Base-by-base conservation (phyloP, 1,284 basidiomycete genomes). In the Ceraceosorus guamensis region DNA sequence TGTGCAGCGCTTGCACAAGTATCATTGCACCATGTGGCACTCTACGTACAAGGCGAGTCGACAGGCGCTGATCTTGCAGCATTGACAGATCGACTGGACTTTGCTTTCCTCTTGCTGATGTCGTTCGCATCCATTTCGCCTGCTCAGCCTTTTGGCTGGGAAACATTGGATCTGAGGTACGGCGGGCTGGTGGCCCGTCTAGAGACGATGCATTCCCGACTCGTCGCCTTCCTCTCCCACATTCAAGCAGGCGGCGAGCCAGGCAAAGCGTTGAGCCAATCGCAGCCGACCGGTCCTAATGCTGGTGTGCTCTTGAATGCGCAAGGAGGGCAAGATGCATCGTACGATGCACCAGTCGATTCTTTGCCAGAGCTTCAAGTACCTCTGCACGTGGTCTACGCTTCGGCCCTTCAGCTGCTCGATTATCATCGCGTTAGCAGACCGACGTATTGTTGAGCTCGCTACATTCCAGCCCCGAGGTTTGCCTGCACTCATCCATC, bases 141-240 rank as follows among this genome's bases (percentile, higher is more conserved):
- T 24, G 24, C 24, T 24, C 24, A 73, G 46, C 69, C 65, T 14
- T 76, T 75, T 50, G 76, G 75, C 0, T 77, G 72, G 68, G 76
- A 78, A 58, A 68, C 70, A 13, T 57, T 78, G 31, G 77, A 78
- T 18, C 52, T 78, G 41, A 59, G 77, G 1, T 78, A 78, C 45
- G 77, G 77, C 13, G 77, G 77, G 0, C 54, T 78, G 39, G 55
- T 62, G 11, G 55, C 71, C 0, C 62, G 77, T 3, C 56, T 77
- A 32, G 75, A 77, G 18, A 78, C 76, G 44, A 68, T 78, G 59
- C 64, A 76, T 43, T 49, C 53, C 2, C 49, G 68, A 0, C 57
- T 71, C 1, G 58, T 48, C 0, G 55, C 54, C 0, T 67, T 68
- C 39, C 46, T 71, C 5, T 54, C 67, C 4, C 56, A 66, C 16